A percentile compares a stretch with the other conserved stretches of the same genome.
phyloP scores from a whole-genome alignment of 768 basidiomycete species.

The Phaeotremella skinneri region DNA sequence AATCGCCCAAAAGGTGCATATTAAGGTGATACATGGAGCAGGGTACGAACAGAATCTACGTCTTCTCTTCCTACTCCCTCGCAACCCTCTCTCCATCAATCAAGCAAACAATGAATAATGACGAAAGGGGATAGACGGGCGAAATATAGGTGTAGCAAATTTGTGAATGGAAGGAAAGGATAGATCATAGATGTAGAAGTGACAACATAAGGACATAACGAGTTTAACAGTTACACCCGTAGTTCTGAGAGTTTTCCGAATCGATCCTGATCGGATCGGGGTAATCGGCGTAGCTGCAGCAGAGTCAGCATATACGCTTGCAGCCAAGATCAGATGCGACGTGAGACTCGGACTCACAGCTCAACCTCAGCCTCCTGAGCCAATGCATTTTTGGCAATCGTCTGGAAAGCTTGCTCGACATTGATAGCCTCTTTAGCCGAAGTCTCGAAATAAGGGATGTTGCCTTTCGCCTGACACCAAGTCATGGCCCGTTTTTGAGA shows the following conservation, averaged over 20 bases:
- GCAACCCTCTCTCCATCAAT: no score
- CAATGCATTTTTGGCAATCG: conserved; percentile 98
- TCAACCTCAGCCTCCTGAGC: conserved; percentile 97
- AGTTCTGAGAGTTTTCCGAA: conserved; percentile 83
- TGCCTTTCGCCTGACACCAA: conserved; percentile 99
- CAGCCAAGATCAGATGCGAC: background rate
- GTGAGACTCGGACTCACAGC: conserved; percentile 60
- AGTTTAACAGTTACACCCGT: conserved; percentile 82
- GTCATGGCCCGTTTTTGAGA: conserved; percentile 99
- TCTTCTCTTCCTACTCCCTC: no score
- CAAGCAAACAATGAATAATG: no score
- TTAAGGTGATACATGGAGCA: no score
- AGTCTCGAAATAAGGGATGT: conserved; percentile 99
- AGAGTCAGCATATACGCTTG: conserved; percentile 10
- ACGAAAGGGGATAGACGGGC: no score
- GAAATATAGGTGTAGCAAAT: no score
- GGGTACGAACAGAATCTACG: no score
- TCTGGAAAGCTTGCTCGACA: conserved; percentile 99
- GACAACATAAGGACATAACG: background rate
- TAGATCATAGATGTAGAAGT: background rate
- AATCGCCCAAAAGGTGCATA: no score
- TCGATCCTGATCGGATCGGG: conserved; percentile 98
- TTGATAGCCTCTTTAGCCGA: conserved; percentile 99
- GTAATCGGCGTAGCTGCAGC: conserved; percentile 86
- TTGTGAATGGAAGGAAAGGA: no score